These are phyloP conservation scores for Amylocarpus encephaloides DNA, from an alignment of 2,329 filamentous ascomycete genomes.

Conservation along the genomic window DNA sequence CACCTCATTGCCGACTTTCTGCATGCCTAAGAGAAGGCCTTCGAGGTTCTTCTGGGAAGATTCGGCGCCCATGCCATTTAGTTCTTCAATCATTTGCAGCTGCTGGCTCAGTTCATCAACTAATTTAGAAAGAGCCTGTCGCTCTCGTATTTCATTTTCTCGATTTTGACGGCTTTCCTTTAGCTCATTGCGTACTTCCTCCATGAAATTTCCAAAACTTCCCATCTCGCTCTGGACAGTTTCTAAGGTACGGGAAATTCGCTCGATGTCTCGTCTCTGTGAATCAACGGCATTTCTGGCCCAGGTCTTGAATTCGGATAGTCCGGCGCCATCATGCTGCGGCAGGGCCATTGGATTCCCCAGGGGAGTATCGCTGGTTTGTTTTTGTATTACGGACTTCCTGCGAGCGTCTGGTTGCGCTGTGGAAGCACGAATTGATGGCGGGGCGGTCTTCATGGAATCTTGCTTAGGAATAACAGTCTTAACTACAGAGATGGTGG, in stretches of 20 bases:
- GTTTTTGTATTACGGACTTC: background rate
- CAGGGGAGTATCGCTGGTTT: background rate
- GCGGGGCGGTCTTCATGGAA: background rate
- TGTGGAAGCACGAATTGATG: background rate
- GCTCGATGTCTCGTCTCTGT: slow-evolving; percentile 30
- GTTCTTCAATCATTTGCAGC: too few relatives aligned
- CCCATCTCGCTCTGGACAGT: slow-evolving; percentile 27
- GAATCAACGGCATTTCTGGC: slow-evolving; percentile 21
- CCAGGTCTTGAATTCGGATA: slow-evolving; percentile 22
- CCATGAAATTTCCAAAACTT: slow-evolving; percentile 28
- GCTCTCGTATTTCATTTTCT: slow-evolving; percentile 4
- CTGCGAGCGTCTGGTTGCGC: background rate
- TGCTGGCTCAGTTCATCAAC: slow-evolving; percentile 5
- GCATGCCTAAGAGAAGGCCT: background rate
- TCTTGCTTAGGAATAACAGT: slow-evolving; percentile 17
- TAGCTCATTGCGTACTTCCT: slow-evolving; percentile 24
- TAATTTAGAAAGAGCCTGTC: slow-evolving; percentile 10
- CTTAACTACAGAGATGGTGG: slow-evolving; percentile 18
- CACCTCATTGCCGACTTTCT: background rate
- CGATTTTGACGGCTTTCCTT: slow-evolving; percentile 7
- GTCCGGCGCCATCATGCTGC: background rate
- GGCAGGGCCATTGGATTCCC: background rate
- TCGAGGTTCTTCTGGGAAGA: too few relatives aligned
- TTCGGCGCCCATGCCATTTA: too few relatives aligned
- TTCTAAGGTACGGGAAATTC: slow-evolving; percentile 22